phyloP scores from a whole-genome alignment of 2,329 filamentous ascomycete species.

The Paramyrothecium roridum region DNA sequence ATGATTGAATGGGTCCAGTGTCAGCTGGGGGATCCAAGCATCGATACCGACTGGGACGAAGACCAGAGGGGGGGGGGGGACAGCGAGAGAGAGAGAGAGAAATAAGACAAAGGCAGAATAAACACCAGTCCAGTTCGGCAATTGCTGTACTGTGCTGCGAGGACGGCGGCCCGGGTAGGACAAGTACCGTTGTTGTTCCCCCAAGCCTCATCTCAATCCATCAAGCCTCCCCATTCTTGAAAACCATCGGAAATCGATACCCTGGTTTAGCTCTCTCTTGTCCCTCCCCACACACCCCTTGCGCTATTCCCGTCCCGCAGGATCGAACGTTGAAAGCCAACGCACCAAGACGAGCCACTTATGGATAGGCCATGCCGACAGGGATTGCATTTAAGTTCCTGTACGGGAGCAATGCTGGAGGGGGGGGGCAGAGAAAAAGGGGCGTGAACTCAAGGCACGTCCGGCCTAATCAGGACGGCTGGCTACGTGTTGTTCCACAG shows the following conservation, averaged over 20 bases:
- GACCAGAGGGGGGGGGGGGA: no score
- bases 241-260: no score
- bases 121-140: neutral
- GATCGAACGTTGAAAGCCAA: neutral
- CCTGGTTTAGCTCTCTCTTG: neutral
- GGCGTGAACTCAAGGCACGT: neutral
- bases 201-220: neutral
- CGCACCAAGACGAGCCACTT: neutral
- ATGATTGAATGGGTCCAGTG: neutral
- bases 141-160: neutral
- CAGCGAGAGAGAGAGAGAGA: no score
- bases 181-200: neutral
- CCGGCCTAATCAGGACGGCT: no score
- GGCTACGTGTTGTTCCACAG: no score
- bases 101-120: neutral
- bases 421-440: neutral
- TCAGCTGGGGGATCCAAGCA: neutral
- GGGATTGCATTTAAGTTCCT: neutral
- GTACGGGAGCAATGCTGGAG: neutral
- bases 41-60: neutral
- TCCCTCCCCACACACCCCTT: neutral
- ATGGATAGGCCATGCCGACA: neutral
- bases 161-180: neutral
- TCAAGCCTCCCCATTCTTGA: neutral
- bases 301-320: neutral